These are phyloP conservation scores for Escallonia rubra DNA, from an alignment of 129 eudicot species.

Conservation along the genomic window DNA sequence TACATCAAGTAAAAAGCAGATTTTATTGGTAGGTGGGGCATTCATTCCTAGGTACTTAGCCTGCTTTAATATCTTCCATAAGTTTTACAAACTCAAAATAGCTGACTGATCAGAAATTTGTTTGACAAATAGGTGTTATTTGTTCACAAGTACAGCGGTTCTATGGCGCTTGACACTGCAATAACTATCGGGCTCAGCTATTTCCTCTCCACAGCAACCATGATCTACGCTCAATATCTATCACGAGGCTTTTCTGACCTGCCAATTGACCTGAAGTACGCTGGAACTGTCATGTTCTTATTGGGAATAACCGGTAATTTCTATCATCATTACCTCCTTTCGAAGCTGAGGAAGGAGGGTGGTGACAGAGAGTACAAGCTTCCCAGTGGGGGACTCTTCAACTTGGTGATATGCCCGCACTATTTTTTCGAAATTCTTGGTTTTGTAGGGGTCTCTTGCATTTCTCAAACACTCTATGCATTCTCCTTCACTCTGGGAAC, in stretches of 20 bases:
- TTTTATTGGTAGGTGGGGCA: too few species aligned
- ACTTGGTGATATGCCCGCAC: conserved; percentile 69
- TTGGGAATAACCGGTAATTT: conserved; percentile 44
- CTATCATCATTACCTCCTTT: conserved; percentile 54
- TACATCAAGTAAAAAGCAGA: too few species aligned
- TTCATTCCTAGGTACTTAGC: too few species aligned
- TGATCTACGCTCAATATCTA: conserved; percentile 48
- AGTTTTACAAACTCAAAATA: too few species aligned
- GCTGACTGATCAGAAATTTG: too few species aligned
- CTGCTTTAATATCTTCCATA: too few species aligned
- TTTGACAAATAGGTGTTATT: conserved; percentile 32
- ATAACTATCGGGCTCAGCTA: conserved; percentile 31
- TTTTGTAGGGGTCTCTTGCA: conserved; percentile 47
- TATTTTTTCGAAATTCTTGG: conserved; percentile 56
- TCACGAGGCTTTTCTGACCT: conserved; percentile 32
- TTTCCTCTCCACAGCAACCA: conserved; percentile 26
- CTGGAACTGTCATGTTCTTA: conserved; percentile 33
- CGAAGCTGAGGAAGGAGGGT: conserved; percentile 33
- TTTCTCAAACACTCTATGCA: conserved; percentile 48
- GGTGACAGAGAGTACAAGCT: conserved; percentile 56
- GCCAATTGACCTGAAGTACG: conserved; percentile 30
- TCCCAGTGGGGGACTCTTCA: conserved; percentile 66
- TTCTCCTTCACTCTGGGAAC: conserved; percentile 33
- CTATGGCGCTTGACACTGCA: conserved; percentile 25
- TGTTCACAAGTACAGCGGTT: conserved; percentile 54